Evolutionary conservation across 495 filamentous ascomycete species (phyloP), one percentile per base, ranked within the genome.

Genomic region (Podospora sp.): DNA sequence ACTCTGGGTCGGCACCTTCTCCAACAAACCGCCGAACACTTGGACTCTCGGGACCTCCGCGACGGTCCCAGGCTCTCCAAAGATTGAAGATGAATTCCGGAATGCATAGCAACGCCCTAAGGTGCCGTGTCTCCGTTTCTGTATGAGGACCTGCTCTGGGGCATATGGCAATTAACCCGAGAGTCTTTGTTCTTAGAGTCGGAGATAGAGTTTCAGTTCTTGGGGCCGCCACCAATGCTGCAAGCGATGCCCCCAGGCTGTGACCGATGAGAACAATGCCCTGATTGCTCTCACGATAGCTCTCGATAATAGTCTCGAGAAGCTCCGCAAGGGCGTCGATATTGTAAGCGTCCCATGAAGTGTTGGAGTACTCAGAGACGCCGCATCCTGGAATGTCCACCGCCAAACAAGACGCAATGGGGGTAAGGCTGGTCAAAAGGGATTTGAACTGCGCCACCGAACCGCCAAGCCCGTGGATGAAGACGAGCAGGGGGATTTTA

Each of bases 361-460:
- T 87, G 2, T 88, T 89, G 26, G 80, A 82, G 77, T 93, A 94
- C 14, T 83, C 80, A 8, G 93, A 97, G 6, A 87, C 78, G 29
- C 94, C 94, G 67, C 93, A 97, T 29, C 94, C 94, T 1, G 94
- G 94, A 1, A 97, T 80, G 76, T 98, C 94, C 65, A 97, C 89
- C 6, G 91, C 91, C 18, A 98, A 86, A 71, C 92, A 96, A n/a
- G 94, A 89, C 1, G 91, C 92, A 22, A 93, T 80, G 67, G 96
- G 92, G 16, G 91, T 89, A 36, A 98, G 81, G 75, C 91, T 94
- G 0, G 87, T 90, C 14, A 98, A 83, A 6, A 97, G 78, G 40
- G 92, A 87, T 66, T 90, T 84, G 76, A 97, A 97, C 75, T 97
- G 94, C 7, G 92, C 90, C 16, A 94, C 79, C 1, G 91, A 96